Base-by-base conservation (phyloP, 2,329 filamentous ascomycete species). In the Aspergillus sp. region DNA sequence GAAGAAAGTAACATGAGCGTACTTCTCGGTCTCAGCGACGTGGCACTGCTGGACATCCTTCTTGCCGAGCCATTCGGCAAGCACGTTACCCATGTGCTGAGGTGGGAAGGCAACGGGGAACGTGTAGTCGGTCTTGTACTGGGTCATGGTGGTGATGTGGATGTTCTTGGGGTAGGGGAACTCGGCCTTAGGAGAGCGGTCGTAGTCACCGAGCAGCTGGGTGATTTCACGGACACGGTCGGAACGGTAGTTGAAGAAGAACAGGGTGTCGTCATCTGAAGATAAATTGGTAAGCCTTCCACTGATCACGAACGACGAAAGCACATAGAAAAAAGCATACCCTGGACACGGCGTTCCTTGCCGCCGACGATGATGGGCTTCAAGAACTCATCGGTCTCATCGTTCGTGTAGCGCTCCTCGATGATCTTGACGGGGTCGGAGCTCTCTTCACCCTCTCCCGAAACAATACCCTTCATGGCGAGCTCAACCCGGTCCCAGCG, bases 191-290 rank as follows among this genome's bases (percentile, higher is more conserved):
- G 93, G 92, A 24, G 92, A 96, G 72, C 92, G 91, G 82, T 99
- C 95, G 73, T 94, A 88, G 76, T 90, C 90, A 69, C 95, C 95
- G 57, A 99, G 83, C 49, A 99, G 85, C 81, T 98, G 95, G 53
- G 92, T 96, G 76, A 99, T 90, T 79, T 99, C 95, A 69, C 95
- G 91, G 55, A 94, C 94, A 77, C 95, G 93, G 77, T 99, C 95
- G 59, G 95, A 98, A 73, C 95, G 92, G 85, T 99, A 99, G 87
- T 99, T 99, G 90, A 99, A 99, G 87, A 98, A 98, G 86, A 98
- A 98, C 71, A 98, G 85, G 56, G 92, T 94, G 75, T 99, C 95
- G 67, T 90, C 85, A 73, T 98, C 92, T 92, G 65, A 24, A 39
- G 56, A 52, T 29, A 4, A 62, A 66, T 52, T 4, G 22, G 65